Percentiles rank a stretch among this genome's conserved stretches.
These are phyloP conservation scores for Barnettozyma vustinii DNA, from an alignment of 805 yeast species.

Conservation along the genomic window DNA sequence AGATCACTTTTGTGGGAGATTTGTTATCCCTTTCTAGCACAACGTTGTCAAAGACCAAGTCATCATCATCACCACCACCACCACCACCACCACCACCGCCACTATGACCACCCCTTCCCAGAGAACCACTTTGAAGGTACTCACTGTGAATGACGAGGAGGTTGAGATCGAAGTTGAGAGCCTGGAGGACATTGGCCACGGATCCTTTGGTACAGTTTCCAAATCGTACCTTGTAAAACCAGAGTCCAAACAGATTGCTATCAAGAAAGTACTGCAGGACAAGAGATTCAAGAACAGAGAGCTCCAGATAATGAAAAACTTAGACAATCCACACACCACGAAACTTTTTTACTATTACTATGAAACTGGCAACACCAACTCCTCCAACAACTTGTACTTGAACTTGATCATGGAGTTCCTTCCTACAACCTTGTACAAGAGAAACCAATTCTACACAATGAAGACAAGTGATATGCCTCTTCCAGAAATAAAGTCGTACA, in stretches of 20 bases:
- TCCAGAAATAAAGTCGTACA: constrained; percentile 80
- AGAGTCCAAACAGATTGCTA: constrained; percentile 72
- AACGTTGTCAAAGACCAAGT: neutral
- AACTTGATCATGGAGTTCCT: constrained; percentile 87
- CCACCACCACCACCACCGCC: neutral
- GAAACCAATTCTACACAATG: constrained; percentile 78
- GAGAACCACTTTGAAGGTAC: constrained; percentile 7
- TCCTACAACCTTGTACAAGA: constrained; percentile 94
- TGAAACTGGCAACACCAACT: constrained; percentile 51
- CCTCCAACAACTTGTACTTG: constrained; percentile 62
- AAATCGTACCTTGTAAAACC: constrained; percentile 74
- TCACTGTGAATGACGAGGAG: constrained; percentile 14
- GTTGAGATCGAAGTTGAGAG: constrained; percentile 67
- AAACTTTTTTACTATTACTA: constrained; percentile 85
- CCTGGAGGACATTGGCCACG: constrained; percentile 93
- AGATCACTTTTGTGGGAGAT: constrained; percentile 3
- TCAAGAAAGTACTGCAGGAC: constrained; percentile 94
- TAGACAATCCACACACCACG: constrained; percentile 82
- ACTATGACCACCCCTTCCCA: neutral
- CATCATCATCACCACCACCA: neutral
- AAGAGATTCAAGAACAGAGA: constrained; percentile 92
- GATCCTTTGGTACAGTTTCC: constrained; percentile 98
- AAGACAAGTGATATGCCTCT: constrained; percentile 79
- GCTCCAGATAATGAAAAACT: constrained; percentile 87
- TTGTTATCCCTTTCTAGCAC: neutral